Conservation (phyloP, 108 stramenopile genomes). For the Nannochloropsis salina region DNA sequence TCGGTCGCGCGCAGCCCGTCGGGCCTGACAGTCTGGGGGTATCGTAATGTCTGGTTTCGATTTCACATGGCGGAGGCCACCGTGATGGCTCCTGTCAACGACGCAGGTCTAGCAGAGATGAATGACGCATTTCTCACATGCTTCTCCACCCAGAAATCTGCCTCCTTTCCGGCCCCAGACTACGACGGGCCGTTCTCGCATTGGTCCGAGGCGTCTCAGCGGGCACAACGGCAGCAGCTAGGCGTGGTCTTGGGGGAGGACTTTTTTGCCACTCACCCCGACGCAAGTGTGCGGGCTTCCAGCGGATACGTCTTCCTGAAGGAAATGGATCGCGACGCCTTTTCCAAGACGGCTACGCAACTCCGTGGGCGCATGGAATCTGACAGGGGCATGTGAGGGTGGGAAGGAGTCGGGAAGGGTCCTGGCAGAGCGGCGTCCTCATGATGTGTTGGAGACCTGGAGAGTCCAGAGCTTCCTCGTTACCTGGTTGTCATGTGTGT, state of each 20-base stretch:
- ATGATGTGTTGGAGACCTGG: no score
- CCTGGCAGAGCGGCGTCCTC: not conserved
- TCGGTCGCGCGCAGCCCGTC: not conserved
- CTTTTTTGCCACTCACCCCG: conserved; percentile 22
- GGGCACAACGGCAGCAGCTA: conserved; percentile 24
- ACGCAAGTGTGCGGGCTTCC: conserved; percentile 19
- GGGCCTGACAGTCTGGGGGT: conserved; percentile 25
- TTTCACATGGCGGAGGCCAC: conserved; percentile 30
- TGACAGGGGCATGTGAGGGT: not conserved
- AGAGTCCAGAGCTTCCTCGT: no score
- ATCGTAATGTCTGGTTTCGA: conserved; percentile 44
- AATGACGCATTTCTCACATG: conserved; percentile 36
- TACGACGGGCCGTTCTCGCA: conserved; percentile 39
- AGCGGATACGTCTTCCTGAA: conserved; percentile 31
- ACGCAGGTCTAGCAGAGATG: conserved; percentile 27
- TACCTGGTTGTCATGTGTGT: no score
- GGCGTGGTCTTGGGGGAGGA: conserved; percentile 32
- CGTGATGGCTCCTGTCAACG: conserved; percentile 27
- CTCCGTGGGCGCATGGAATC: conserved; percentile 26
- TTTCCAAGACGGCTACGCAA: conserved; percentile 21
- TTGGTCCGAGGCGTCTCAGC: conserved; percentile 31
- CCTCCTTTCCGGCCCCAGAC: conserved; percentile 37
- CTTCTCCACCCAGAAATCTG: conserved; percentile 39
- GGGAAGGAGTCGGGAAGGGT: not conserved
- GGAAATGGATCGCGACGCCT: conserved; percentile 25